These are phyloP conservation scores for Pseudovirgaria hyperparasitica DNA, from an alignment of 2,329 filamentous ascomycete genomes.

Conservation along the genomic window DNA sequence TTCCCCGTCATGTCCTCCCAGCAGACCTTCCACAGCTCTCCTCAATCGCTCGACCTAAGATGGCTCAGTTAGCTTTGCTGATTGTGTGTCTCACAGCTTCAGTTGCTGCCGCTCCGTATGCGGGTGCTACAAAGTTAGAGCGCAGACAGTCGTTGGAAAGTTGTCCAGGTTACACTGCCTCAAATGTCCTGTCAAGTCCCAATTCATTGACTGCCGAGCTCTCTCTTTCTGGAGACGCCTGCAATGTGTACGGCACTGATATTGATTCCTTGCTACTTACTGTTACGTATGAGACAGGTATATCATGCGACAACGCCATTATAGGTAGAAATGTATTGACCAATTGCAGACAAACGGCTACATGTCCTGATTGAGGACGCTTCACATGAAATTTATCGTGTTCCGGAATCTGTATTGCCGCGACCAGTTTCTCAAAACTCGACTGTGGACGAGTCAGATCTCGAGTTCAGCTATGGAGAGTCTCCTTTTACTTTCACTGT, in stretches of 20 bases:
- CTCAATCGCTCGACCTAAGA: no score
- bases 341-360: conserved; percentile 43
- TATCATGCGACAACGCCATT: conserved; percentile 2
- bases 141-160: conserved; percentile 10
- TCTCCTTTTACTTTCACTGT: conserved; percentile 58
- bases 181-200: conserved; percentile 39
- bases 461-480: conserved; percentile 41
- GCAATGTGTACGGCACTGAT: conserved; percentile 48
- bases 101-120: no score
- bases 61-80: no score
- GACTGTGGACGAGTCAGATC: conserved; percentile 26
- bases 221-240: conserved; percentile 51
- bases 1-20: no score
- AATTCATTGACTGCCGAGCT: conserved; percentile 55
- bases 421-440: conserved; percentile 34
- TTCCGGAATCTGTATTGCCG: conserved; percentile 55
- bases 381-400: conserved; percentile 56
- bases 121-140: no score
- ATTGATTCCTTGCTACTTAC: conserved; percentile 40
- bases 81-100: no score
- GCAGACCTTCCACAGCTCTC: no score
- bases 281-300: conserved; percentile 49
- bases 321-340: background rate
- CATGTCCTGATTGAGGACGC: conserved; percentile 63
- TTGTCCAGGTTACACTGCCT: conserved; percentile 57